Base-by-base conservation (phyloP, 495 filamentous ascomycete species). In the Xylaria curta region DNA sequence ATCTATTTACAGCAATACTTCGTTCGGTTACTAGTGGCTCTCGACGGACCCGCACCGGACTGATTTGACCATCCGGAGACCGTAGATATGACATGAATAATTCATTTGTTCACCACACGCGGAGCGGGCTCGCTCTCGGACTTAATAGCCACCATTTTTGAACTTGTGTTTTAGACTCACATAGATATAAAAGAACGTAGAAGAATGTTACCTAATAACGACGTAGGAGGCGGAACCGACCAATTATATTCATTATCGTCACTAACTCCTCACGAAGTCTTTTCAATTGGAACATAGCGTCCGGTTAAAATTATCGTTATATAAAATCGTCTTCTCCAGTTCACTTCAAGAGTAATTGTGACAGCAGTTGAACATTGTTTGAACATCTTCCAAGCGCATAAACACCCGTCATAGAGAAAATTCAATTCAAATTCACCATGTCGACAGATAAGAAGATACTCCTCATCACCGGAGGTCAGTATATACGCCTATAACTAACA, bases 391-490 rank as follows among this genome's bases (percentile, higher is more conserved):
- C 1, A 42, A 42, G 12, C 38, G 38, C 38, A 9, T 13, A 24
- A 64, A 24, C 15, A 31, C 38, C 3, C 12, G 2, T 21, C 61
- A 12, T 4, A 21, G 21, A 26, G 13, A 19, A 28, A 53, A 38
- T 15, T 53, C 10, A 61, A 63, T 12, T 4, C 19, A 40, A 26
- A 54, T 62, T 47, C 36, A 75, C 47, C 33, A 79, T 80, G 78
- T 70, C 76, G 60, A 67, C 75, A 0, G 73, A 75, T 21, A 80
- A 74, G 74, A 78, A 78, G 31, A 63, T 80, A 26, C 54, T 80
- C 13, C 31, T 80, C 9, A 61, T 80, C 54, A 78, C 78, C 6
- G 78, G 76, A 58, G 77, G 77, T 79, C 64, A 72, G 76, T 73
- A 49, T 49, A 56, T 28, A 13, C 12, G 42, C 54, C 21, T 2